These are phyloP conservation scores for Xylaria longipes DNA, from an alignment of 495 filamentous ascomycete species.

Conservation along the genomic window DNA sequence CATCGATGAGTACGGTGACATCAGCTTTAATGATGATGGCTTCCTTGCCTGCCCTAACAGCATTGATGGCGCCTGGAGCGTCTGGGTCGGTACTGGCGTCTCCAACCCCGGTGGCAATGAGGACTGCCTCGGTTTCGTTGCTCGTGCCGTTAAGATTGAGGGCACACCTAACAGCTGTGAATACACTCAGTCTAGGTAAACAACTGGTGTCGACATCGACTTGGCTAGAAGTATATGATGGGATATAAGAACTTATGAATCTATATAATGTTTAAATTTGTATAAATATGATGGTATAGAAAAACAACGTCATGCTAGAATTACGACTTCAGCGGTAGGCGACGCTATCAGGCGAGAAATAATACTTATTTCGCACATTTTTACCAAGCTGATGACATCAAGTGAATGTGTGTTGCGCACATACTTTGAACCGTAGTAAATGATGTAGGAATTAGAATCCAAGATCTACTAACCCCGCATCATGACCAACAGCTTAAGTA, in stretches of 20 bases:
- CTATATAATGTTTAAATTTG: not conserved
- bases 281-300: not conserved
- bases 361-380: no score
- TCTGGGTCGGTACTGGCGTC: constrained; percentile 54
- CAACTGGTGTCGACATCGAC: no score
- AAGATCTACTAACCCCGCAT: no score
- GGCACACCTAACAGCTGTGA: constrained; percentile 34
- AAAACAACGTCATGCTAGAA: not conserved
- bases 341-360: no score
- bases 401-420: no score
- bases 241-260: not conserved
- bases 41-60: constrained; percentile 57
- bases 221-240: not conserved
- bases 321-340: not conserved
- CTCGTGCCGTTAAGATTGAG: constrained; percentile 41
- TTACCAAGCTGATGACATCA: no score
- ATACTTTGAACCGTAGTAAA: no score
- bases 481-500: no score
- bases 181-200: constrained; percentile 27
- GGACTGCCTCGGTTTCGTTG: constrained; percentile 52
- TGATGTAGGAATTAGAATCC: no score
- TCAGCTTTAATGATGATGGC: constrained; percentile 50
- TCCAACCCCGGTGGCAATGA: constrained; percentile 52
- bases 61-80: constrained; percentile 54
- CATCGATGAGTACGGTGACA: constrained; percentile 47